phyloP scores from a whole-genome alignment of 371 early-diverging fungal genomes.

The Mucor sp. region DNA sequence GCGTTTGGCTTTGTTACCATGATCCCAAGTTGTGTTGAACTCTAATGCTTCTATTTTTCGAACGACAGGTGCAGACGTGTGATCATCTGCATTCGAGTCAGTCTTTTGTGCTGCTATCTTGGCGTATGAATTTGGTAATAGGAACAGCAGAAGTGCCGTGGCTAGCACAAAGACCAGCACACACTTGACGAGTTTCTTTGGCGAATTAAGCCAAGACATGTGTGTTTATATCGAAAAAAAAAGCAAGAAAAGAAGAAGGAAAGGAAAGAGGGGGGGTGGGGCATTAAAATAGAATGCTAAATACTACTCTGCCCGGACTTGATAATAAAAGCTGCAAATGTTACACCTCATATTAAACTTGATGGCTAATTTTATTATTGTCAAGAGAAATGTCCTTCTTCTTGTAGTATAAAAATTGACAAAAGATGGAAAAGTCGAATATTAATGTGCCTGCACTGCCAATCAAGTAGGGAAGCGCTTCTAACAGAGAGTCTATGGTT shows the following conservation, averaged over 20 bases:
- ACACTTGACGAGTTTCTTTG: constrained; percentile 16
- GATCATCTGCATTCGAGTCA: constrained; percentile 12
- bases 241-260: background rate
- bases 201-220: constrained; percentile 23
- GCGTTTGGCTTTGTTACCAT: constrained; percentile 5
- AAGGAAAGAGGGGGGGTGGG: background rate
- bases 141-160: constrained; percentile 2
- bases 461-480: constrained; percentile 41
- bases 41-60: background rate
- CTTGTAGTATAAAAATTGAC: constrained; percentile 33
- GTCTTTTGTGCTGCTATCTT: background rate
- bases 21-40: constrained; percentile 24
- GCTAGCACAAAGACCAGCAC: background rate
- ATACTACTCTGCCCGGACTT: background rate
- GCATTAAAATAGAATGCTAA: background rate
- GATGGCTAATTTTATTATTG: constrained; percentile 4
- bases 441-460: constrained; percentile 42
- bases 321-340: background rate
- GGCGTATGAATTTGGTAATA: constrained; percentile 8
- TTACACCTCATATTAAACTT: constrained; percentile 2
- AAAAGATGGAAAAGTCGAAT: constrained; percentile 39
- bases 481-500: constrained; percentile 27
- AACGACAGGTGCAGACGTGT: background rate
- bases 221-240: background rate
- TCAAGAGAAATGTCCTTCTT: background rate